Evolutionary conservation across 2,329 filamentous ascomycete genomes (phyloP), one percentile per base, ranked within the genome.

Genomic region (Talaromyces pinophilus): DNA sequence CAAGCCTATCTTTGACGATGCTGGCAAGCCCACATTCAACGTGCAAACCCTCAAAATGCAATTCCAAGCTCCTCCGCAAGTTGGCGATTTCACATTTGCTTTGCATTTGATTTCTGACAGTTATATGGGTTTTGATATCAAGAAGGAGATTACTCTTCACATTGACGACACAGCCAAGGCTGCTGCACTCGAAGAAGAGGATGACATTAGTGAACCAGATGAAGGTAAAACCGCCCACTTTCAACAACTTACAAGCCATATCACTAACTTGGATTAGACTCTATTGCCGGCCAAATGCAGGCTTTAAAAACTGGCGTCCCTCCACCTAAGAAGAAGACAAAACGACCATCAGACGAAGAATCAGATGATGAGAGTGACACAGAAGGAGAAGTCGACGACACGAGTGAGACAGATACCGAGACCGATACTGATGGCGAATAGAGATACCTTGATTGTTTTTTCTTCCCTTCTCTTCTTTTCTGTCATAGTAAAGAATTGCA

Each of bases 11-110:
- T 91, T 95, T 70, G 88, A 91, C 71, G 88, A 88, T 48, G 85
- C 88, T 69, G 92, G 91, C 72, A 91, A 91, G 76, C 94, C 94
- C 1, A 98, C 95, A 1, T 99, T 92, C 82, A 90, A 93, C 73
- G 90, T 99, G 81, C 93, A 98, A 79, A 99, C 95, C 2, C 84
- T 98, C 74, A 98, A 97, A 84, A 94, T 96, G 78, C 92, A 97
- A 78, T 99, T 99, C 79, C 92, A 94, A 70, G 94, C 95, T 1
- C 95, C 95, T 52, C 93, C 94, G 28, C 92, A 97, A 76, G 87
- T 92, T 5, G 95, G 94, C 55, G 90, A 93, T 78, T 99, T 97
- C 81, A 93, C 91, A 1, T 99, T 99, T 76, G 90, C 93, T 68
- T 91, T 98, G 88, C 90, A 98, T 78, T 83, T 97, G 69, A 85